Evolutionary conservation across 768 basidiomycete species (phyloP), one percentile per base, ranked within the genome.

Genomic region (Lactifluus subvellereus): DNA sequence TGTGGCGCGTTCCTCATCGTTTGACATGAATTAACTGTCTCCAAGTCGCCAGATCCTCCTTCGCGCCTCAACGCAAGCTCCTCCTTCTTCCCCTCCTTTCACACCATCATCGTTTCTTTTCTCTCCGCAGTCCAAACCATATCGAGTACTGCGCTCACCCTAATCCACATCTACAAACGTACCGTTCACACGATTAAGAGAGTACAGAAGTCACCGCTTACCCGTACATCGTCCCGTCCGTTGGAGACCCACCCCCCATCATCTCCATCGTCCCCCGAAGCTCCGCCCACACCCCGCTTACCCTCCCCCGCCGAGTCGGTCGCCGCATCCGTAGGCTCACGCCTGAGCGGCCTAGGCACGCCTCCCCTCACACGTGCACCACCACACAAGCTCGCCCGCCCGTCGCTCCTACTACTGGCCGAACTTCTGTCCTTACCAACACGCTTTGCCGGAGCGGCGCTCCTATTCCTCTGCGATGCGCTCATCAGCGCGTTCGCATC

Each of bases 81-180:
- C 3, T 68, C 56, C n/a, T 9, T 32, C 8, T 11, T 60, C 3
- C 67, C 67, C 49, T 77, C 81, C 20, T 75, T 79, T 62, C 79
- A 87, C 42, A 77, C 77, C 54, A 71, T 91, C 43, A 76, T 89
- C 57, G 80, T 94, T 50, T 72, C 88, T 65, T 74, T 89, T 20
- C 85, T 95, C 22, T 89, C 92, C 13, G 79, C 85, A 33, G 78
- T 93, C 14, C 90, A 91, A 68, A 77, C 80, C 6, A 72, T 92
- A 38, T 91, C 91, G 0, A 85, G 88, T 9, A 74, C 78, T 42
- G 86, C 85, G 67, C 82, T 92, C 13, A 78, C 83, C 42, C 75
- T 92, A 56, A 83, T 89, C 51, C 81, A 87, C 53, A 76, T 82
- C 22, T 88, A 89, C 76, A 85, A 82, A 71, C 86, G 84, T 67